phyloP scores from a whole-genome alignment of 352 stramenopile species.

The Globisporangium nagaii region DNA sequence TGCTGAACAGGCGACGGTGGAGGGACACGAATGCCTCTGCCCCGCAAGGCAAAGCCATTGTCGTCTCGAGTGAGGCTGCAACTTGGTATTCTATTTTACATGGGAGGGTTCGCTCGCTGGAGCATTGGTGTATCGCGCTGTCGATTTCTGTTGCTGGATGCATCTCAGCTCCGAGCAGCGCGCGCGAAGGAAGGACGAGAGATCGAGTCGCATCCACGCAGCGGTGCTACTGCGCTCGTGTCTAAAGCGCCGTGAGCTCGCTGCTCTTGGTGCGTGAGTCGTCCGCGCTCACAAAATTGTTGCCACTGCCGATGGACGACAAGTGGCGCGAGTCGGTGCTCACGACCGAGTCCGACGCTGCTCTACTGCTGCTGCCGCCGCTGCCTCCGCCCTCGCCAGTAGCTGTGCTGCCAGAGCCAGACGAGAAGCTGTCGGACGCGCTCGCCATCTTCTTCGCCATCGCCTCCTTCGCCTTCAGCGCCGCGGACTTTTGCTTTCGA shows the following conservation, averaged over 20 bases:
- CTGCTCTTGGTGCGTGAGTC: slow-evolving; percentile 6
- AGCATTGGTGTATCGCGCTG: too few species aligned
- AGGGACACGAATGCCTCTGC: too few species aligned
- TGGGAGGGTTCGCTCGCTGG: too few species aligned
- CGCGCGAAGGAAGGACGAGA: too few species aligned
- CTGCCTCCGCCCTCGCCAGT: neutral
- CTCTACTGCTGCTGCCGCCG: neutral
- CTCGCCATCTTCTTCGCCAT: slow-evolving; percentile 11
- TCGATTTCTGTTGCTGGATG: too few species aligned
- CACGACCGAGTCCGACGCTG: slow-evolving; percentile 8
- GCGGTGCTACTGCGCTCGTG: too few species aligned
- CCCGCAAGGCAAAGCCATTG: too few species aligned
- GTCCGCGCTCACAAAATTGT: slow-evolving; percentile 27
- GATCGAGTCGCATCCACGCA: neutral
- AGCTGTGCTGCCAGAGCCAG: neutral
- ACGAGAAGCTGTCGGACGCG: slow-evolving; percentile 7
- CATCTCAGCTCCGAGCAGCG: too few species aligned
- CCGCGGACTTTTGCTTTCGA: slow-evolving; percentile 59
- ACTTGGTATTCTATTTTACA: neutral
- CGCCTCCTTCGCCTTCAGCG: slow-evolving; percentile 20
- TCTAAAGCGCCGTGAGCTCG: slow-evolving; percentile 23
- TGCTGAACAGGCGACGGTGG: too few species aligned
- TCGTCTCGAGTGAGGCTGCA: too few species aligned
- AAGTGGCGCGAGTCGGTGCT: slow-evolving; percentile 17
- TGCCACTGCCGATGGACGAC: slow-evolving; percentile 33